Percentiles rank a stretch among this genome's conserved stretches.
Conservation (phyloP, 108 stramenopile genomes). For the Cyclotella sp. region DNA sequence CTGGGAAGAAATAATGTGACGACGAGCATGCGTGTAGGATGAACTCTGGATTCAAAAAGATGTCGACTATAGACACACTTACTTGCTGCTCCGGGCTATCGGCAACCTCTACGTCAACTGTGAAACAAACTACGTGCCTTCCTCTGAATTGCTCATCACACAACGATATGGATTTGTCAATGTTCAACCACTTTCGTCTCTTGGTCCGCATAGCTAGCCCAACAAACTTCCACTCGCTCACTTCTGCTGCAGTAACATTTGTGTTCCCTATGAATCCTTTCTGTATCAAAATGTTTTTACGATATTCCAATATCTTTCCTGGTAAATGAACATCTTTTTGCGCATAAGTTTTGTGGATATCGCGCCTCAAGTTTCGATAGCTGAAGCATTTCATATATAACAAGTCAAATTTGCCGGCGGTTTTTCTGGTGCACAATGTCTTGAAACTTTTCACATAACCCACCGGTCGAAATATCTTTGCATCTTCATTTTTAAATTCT, state of each 20-base stretch:
- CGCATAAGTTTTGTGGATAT: slow-evolving; percentile 25
- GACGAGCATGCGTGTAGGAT: neutral
- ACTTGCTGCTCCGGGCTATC: slow-evolving; percentile 34
- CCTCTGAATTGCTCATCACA: slow-evolving; percentile 31
- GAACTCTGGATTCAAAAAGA: neutral
- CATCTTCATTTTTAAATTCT: slow-evolving; percentile 12
- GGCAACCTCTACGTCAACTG: slow-evolving; percentile 38
- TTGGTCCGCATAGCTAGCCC: slow-evolving; percentile 35
- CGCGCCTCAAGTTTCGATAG: slow-evolving; percentile 15
- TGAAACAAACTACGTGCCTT: slow-evolving; percentile 26
- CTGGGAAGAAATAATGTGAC: neutral
- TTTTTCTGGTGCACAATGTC: slow-evolving; percentile 7
- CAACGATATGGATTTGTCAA: slow-evolving; percentile 25
- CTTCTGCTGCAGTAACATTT: slow-evolving; percentile 4
- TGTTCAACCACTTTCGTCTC: slow-evolving; percentile 52
- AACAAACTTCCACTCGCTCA: slow-evolving; percentile 33
- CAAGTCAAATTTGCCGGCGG: neutral
- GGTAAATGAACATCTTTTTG: slow-evolving; percentile 19
- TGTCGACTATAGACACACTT: neutral
- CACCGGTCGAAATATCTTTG: slow-evolving; percentile 25
- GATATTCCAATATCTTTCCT: slow-evolving; percentile 22
- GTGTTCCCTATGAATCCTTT: neutral
- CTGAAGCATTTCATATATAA: neutral
- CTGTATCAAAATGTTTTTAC: slow-evolving; percentile 16
- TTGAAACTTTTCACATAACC: slow-evolving; percentile 1